A percentile compares a stretch with the other conserved stretches of the same genome.
Conservation (phyloP, 2,329 filamentous ascomycete species). For the Coccinonectria pachysandricola region DNA sequence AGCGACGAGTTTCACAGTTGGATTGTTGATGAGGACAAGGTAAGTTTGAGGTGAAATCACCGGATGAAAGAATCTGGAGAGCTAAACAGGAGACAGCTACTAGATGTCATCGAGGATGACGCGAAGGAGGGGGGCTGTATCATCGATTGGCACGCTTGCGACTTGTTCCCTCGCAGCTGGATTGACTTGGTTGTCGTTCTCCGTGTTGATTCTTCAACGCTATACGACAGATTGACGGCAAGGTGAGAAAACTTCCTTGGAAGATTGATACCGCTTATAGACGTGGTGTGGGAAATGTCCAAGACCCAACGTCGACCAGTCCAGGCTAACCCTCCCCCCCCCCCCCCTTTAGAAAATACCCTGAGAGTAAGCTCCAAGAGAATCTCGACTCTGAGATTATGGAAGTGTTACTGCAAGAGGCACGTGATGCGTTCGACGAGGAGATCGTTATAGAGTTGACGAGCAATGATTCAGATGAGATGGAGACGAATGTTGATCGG, state of each 20-base stretch:
- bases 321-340: too few species aligned
- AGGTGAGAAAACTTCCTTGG: too few species aligned
- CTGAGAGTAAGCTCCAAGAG: slow-evolving; percentile 81
- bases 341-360: slow-evolving; percentile 61
- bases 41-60: too few species aligned
- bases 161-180: slow-evolving; percentile 86
- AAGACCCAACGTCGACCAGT: too few species aligned
- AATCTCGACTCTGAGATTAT: slow-evolving; percentile 98
- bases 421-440: slow-evolving; percentile 73
- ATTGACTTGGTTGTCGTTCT: slow-evolving; percentile 92
- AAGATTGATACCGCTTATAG: too few species aligned
- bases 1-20: slow-evolving; percentile 78
- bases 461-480: slow-evolving; percentile 73
- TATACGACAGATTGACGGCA: slow-evolving; percentile 74
- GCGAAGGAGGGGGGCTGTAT: slow-evolving; percentile 71
- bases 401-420: slow-evolving; percentile 86
- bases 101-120: slow-evolving; percentile 82
- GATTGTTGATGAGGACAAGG: slow-evolving; percentile 96
- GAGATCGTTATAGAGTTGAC: slow-evolving; percentile 81
- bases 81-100: slow-evolving; percentile 48
- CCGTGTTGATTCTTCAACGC: slow-evolving; percentile 64
- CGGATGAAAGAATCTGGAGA: too few species aligned
- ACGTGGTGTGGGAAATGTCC: too few species aligned
- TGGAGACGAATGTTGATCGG: slow-evolving; percentile 79
- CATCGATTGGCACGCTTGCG: slow-evolving; percentile 97